Percentiles rank a stretch among this genome's conserved stretches.
These are phyloP conservation scores for Calocybe indica DNA, from an alignment of 768 basidiomycete genomes.

Conservation along the genomic window DNA sequence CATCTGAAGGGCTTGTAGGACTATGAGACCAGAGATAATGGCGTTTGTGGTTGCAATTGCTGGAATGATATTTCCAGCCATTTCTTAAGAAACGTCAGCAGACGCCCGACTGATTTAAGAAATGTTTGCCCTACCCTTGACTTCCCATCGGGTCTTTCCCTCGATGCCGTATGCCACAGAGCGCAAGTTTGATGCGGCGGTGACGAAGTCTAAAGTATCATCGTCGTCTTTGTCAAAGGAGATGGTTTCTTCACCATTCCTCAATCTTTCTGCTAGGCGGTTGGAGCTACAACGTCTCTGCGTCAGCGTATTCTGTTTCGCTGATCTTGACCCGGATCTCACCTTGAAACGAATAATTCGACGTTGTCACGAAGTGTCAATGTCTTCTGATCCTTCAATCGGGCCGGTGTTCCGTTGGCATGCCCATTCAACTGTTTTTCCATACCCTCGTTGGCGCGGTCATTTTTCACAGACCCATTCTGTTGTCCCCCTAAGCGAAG, in stretches of 20 bases:
- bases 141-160: constrained; percentile 89
- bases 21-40: constrained; percentile 91
- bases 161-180: constrained; percentile 87
- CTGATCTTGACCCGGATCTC: constrained; percentile 2
- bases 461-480: constrained; percentile 12
- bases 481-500: constrained; percentile 23
- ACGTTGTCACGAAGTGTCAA: constrained; percentile 78
- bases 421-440: constrained; percentile 16
- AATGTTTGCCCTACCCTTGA: constrained; percentile 63
- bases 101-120: neutral
- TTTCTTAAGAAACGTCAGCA: constrained; percentile 50
- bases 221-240: constrained; percentile 98
- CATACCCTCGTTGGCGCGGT: neutral
- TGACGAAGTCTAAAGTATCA: constrained; percentile 94
- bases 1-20: constrained; percentile 85
- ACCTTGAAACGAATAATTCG: constrained; percentile 83
- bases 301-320: neutral
- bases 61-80: constrained; percentile 99
- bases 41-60: constrained; percentile 99
- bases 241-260: constrained; percentile 51
- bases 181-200: constrained; percentile 89
- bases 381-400: constrained; percentile 78
- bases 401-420: constrained; percentile 21
- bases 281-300: constrained; percentile 50
- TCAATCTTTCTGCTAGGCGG: constrained; percentile 64